Evolutionary conservation across 169 alveolate genomes (phyloP).

Genomic region (Pseudocohnilembus persalinus): DNA sequence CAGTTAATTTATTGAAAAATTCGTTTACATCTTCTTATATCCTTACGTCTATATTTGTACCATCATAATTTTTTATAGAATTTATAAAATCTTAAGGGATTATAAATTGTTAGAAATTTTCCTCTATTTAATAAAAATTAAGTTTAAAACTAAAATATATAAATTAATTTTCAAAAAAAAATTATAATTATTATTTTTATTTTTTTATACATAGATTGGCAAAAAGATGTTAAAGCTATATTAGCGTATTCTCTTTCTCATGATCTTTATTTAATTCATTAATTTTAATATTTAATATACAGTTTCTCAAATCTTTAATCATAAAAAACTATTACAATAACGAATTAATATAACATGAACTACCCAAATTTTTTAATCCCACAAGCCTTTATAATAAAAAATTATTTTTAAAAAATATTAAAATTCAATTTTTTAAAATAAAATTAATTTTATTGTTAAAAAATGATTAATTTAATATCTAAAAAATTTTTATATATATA

Average conservation of each 20-base stretch:
- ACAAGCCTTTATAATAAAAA: conserved; percentile 21
- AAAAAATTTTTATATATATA: no score
- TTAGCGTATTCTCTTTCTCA: conserved; percentile 47
- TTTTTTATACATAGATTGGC: conserved; percentile 67
- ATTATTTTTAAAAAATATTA: no score
- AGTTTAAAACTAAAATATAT: no score
- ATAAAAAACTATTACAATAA: conserved; percentile 81
- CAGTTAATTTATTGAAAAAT: conserved; percentile 74
- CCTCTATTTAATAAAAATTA: no score
- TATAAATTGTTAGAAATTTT: conserved; percentile 71
- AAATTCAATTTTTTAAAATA: no score
- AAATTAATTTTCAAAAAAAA: no score
- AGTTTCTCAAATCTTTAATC: conserved; percentile 74
- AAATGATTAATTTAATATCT: no score
- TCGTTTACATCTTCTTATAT: conserved; percentile 86
- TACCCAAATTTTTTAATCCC: conserved; percentile 81
- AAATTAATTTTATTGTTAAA: no score
- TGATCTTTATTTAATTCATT: conserved; percentile 5
- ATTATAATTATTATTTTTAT: no score
- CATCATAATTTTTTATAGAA: conserved; percentile 67
- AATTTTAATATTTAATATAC: not conserved
- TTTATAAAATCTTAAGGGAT: conserved; percentile 64
- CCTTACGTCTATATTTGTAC: conserved; percentile 66
- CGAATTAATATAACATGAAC: conserved; percentile 88
- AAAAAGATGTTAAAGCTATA: conserved; percentile 57